Percentiles rank a stretch among this genome's conserved stretches.
Conservation (phyloP, 371 early-diverging fungal species). For the Mucor ambiguus region DNA sequence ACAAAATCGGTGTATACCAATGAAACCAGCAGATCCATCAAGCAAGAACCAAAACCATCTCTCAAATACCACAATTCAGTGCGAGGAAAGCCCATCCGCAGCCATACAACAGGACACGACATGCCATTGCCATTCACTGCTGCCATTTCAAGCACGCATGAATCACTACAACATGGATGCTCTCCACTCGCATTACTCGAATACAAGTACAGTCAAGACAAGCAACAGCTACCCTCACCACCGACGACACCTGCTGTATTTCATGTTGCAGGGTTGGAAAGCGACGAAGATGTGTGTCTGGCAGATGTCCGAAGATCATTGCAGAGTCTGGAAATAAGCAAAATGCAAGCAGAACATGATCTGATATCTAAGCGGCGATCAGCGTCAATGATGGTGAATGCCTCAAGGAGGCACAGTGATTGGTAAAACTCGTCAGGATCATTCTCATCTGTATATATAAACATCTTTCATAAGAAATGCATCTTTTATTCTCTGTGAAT, state of each 20-base stretch:
- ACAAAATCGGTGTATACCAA: constrained; percentile 14
- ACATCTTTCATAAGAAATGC: neutral
- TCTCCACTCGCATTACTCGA: neutral
- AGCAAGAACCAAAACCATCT: neutral
- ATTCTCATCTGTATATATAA: neutral
- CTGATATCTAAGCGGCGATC: neutral
- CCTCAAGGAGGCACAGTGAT: neutral
- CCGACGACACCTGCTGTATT: neutral
- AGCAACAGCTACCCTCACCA: neutral
- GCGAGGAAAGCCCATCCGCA: constrained; percentile 6
- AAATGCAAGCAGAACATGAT: neutral
- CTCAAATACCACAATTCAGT: constrained; percentile 16
- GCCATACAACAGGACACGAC: neutral
- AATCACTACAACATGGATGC: neutral
- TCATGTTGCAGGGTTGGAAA: neutral
- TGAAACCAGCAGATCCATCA: neutral
- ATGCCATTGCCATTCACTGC: neutral
- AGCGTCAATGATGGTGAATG: neutral
- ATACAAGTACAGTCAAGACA: neutral
- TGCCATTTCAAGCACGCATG: neutral
- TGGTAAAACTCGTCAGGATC: neutral
- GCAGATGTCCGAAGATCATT: constrained; percentile 10
- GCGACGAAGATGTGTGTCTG: constrained; percentile 17
- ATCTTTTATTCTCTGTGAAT: constrained; percentile 55
- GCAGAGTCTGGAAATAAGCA: neutral